Conservation (phyloP, 768 basidiomycete species). For the Lactarius pseudohatsudake region DNA sequence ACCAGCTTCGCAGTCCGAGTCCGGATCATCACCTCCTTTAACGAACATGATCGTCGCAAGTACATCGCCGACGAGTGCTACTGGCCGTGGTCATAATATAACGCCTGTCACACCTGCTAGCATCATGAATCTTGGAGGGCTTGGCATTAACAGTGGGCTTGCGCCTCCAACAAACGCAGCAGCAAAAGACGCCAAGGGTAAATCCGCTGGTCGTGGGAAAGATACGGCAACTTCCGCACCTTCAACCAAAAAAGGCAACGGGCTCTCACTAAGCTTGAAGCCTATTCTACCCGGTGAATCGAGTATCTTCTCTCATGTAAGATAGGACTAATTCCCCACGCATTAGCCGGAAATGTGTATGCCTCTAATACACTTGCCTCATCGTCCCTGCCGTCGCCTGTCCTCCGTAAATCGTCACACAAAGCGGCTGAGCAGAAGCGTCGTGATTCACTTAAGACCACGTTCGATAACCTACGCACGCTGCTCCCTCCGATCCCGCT, state of each 20-base stretch:
- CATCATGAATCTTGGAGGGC: constrained; percentile 83
- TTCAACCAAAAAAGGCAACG: constrained; percentile 35
- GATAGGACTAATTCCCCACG: constrained; percentile 18
- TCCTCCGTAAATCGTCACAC: constrained; percentile 76
- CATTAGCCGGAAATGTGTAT: constrained; percentile 38
- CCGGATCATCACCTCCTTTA: constrained; percentile 13
- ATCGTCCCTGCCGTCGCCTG: constrained; percentile 34
- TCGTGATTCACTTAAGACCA: constrained; percentile 92
- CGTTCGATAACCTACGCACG: constrained; percentile 80
- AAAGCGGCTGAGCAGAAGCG: constrained; percentile 98
- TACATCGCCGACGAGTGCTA: constrained; percentile 13
- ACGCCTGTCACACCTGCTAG: constrained; percentile 88
- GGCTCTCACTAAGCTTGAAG: constrained; percentile 50
- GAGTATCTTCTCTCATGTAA: constrained; percentile 17
- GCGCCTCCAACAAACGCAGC: constrained; percentile 35
- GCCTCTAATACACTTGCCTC: constrained; percentile 33
- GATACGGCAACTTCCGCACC: constrained; percentile 10
- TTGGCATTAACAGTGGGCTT: constrained; percentile 52
- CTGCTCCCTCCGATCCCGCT: constrained; percentile 88
- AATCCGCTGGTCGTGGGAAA: constrained; percentile 23
- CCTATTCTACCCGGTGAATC: constrained; percentile 67
- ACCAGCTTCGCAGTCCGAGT: constrained; percentile 34
- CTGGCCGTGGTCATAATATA: constrained; percentile 39
- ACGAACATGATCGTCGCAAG: constrained; percentile 11
- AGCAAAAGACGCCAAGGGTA: constrained; percentile 30